Evolutionary conservation across 2,329 filamentous ascomycete genomes (phyloP).

Genomic region (Exophiala dermatitidis): DNA sequence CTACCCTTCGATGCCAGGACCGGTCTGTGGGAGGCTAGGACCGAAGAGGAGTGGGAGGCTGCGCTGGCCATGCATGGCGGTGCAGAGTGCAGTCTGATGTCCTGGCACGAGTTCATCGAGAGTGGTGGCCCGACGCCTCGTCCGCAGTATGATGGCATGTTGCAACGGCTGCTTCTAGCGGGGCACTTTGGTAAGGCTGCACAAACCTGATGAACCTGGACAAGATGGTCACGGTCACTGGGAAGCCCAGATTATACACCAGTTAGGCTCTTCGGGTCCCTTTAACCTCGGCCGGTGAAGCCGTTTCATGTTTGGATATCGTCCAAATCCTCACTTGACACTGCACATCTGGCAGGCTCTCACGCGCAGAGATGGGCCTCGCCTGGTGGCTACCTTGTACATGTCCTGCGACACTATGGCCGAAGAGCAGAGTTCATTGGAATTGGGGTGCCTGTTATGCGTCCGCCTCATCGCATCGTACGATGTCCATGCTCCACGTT

Average conservation of each 20-base stretch:
- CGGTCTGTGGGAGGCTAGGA: slow-evolving; percentile 22
- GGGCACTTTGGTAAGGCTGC: slow-evolving; percentile 17
- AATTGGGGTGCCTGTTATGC: too few species aligned
- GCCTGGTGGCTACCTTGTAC: too few species aligned
- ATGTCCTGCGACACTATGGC: too few species aligned
- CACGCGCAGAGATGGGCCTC: too few species aligned
- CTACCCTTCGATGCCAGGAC: slow-evolving; percentile 22
- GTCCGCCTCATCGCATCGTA: too few species aligned
- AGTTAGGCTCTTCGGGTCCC: background rate
- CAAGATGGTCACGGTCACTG: too few species aligned
- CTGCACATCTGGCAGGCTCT: too few species aligned
- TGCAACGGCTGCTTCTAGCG: slow-evolving; percentile 20
- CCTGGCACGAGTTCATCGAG: slow-evolving; percentile 23
- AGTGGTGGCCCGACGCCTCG: slow-evolving; percentile 11
- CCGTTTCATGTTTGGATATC: too few species aligned
- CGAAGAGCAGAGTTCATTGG: too few species aligned
- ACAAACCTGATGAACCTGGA: background rate
- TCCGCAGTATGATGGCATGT: slow-evolving; percentile 15
- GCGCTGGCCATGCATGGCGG: slow-evolving; percentile 11
- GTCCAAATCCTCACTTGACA: too few species aligned
- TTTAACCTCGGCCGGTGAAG: too few species aligned
- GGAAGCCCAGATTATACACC: too few species aligned
- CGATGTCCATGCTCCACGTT: background rate
- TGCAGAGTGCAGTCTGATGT: slow-evolving; percentile 18
- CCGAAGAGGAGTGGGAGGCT: slow-evolving; percentile 17